Evolutionary conservation across 1,284 basidiomycete species (phyloP), one percentile per base, ranked within the genome.

Genomic region (Sporisorium scitamineum): DNA sequence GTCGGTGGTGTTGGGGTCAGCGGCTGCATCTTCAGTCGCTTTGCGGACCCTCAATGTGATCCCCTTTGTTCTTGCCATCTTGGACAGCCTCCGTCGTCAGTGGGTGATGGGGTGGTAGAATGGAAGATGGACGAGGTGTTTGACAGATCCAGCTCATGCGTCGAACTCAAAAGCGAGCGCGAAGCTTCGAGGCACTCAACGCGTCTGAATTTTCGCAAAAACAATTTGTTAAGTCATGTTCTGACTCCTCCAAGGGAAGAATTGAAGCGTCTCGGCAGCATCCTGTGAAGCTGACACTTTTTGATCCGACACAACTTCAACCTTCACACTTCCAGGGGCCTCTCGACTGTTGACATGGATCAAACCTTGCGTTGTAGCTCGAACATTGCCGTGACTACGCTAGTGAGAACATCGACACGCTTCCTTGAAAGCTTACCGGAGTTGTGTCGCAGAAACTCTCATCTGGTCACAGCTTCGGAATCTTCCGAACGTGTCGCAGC

Each of bases 41-140:
- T 70, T 71, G 54, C 74, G 74, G 5, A 76, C 65, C 48, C 65
- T 59, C 31, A 76, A 51, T 5, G 69, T 72, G 65, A 76, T 76
- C 3, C 69, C 65, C 45, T 75, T 75, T 16, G 72, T 75, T 27
- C 72, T 44, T 5, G 72, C 72, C 72, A 75, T 75, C 24, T 26
- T 27, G 45, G 32, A 44, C 3, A 51, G 26, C 14, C 27, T 16
- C 14, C 3, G 7, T 34, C 13, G 32, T 6, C 2, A 22, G 11
- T 2, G 6, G 26, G 10, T 24, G 14, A 18, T 22, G 18, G 20
- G 32, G 22, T 51, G 50, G 50, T 52, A 6, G 50, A 37, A 18
- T 14, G 44, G 20, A 45, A 31, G n/a, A n/a, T n/a, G 48, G 29
- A 50, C 6, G 27, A 32, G 11, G 9, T 20, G 27, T 50, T n/a